Conservation (phyloP, 371 early-diverging fungal species). For the Modicella reniformis region DNA sequence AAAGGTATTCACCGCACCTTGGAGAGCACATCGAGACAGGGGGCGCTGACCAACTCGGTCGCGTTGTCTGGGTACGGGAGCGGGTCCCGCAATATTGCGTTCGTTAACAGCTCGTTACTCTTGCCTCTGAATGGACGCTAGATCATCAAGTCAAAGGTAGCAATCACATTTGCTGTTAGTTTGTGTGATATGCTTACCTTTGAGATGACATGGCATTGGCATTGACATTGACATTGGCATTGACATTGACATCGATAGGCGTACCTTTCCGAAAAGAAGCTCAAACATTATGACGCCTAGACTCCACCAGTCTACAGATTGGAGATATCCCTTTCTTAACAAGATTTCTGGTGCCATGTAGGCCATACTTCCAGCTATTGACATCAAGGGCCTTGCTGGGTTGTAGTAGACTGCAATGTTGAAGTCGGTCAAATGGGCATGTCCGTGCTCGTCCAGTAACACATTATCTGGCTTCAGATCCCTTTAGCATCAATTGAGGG, state of each 20-base stretch:
- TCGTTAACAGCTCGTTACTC: constrained; percentile 79
- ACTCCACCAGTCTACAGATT: constrained; percentile 90
- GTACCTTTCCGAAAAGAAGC: constrained; percentile 75
- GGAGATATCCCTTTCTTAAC: constrained; percentile 72
- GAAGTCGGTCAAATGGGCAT: constrained; percentile 91
- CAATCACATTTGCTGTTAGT: not conserved
- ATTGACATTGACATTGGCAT: no score
- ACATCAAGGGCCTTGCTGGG: constrained; percentile 65
- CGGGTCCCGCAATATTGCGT: constrained; percentile 69
- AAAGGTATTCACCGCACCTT: constrained; percentile 53
- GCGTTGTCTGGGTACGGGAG: constrained; percentile 70
- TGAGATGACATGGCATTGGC: not conserved
- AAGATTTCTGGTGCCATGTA: constrained; percentile 89
- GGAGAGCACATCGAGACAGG: constrained; percentile 66
- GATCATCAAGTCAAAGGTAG: not conserved
- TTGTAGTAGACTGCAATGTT: constrained; percentile 80
- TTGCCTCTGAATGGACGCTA: constrained; percentile 87
- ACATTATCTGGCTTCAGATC: constrained; percentile 96
- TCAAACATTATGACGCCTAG: constrained; percentile 88
- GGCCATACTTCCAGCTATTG: constrained; percentile 82
- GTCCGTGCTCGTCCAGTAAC: constrained; percentile 85
- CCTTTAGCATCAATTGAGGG: constrained; percentile 57
- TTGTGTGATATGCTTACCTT: not conserved
- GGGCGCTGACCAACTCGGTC: constrained; percentile 56
- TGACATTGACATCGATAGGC: no score